Evolutionary conservation across 306 rosid genomes (phyloP), one percentile per base, ranked within the genome.

Genomic region (Luffa aegyptiaca): DNA sequence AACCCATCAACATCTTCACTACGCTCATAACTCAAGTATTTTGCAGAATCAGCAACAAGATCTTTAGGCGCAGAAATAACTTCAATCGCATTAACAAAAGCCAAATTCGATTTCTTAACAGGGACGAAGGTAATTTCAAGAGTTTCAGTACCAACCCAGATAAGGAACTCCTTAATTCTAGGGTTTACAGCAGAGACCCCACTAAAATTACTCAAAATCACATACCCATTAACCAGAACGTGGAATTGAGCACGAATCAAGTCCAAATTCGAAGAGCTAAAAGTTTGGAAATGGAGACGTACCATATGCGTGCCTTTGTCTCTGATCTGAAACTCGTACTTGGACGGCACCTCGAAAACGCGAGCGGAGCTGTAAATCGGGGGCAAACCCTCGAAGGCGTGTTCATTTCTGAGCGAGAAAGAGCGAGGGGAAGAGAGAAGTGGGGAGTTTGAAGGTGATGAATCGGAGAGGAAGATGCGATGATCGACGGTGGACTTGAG

Each of bases 21-120:
- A 65, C 71, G 76, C 2, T 71, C 82, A 39, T 76, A 64, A 63
- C 79, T 78, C 76, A 92, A 36, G 78, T 59, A 87, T 81, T 80
- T 84, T 3, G 97, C 91, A 2, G 90, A 75, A 21, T 88, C 90
- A 36, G 90, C 87, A 13, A 95, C 86, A 82, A 95, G 97, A 62
- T 95, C 97, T 21, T 88, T 91, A 1, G 98, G 98, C 8, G 97
- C 96, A 81, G 97, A 91, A n/a, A 95, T 86, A 3, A 95, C 96
- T 84, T 92, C 98, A 83, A 92, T 93, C 31, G 97, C 98, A 82
- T 91, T 95, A 12, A 92, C 93, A 83, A 90, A 95, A 10, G 89
- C 97, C 59, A 91, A 88, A 76, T 86, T 82, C 5, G 90, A 86
- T 45, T 76, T 83, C 52, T 78, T 75, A 48, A 16, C 69, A 6